These are phyloP conservation scores for Macrophomina pseudophaseolina DNA, from an alignment of 2,329 filamentous ascomycete species.

Conservation along the genomic window DNA sequence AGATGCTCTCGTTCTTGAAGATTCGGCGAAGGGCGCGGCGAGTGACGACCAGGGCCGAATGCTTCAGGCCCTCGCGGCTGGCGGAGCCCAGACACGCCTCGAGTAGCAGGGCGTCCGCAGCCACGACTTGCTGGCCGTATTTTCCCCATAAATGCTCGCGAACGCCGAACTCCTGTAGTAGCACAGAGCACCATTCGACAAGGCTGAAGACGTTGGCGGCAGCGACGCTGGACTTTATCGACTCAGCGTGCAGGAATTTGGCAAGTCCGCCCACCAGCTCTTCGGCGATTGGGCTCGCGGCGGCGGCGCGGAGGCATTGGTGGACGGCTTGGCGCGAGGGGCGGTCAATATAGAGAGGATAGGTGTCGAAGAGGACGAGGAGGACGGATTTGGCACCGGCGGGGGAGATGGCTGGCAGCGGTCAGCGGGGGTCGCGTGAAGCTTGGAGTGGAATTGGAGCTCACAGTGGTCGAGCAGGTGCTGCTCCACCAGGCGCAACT, in stretches of 20 bases:
- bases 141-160: slow-evolving; percentile 65
- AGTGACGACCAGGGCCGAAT: slow-evolving; percentile 77
- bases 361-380: slow-evolving; percentile 81
- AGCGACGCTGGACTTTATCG: slow-evolving; percentile 77
- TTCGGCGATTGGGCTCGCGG: slow-evolving; percentile 63
- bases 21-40: slow-evolving; percentile 79
- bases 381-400: slow-evolving; percentile 61
- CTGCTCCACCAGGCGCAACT: slow-evolving; percentile 52
- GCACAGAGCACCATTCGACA: slow-evolving; percentile 83
- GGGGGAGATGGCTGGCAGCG: slow-evolving; percentile 44
- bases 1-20: slow-evolving; percentile 64
- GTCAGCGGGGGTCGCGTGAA: slow-evolving; percentile 43
- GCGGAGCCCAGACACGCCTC: slow-evolving; percentile 72
- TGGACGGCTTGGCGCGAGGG: slow-evolving; percentile 83
- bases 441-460: slow-evolving; percentile 44
- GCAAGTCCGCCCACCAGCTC: slow-evolving; percentile 68
- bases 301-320: slow-evolving; percentile 73
- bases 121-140: slow-evolving; percentile 69
- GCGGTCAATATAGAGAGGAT: slow-evolving; percentile 85
- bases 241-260: slow-evolving; percentile 71
- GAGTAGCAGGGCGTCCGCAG: slow-evolving; percentile 72
- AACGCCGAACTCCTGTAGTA: slow-evolving; percentile 73
- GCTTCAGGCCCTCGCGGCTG: slow-evolving; percentile 65
- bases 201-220: slow-evolving; percentile 83
- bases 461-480: slow-evolving; percentile 51